Evolutionary conservation across 495 filamentous ascomycete species (phyloP).

Genomic region (Achaetomiella virescens): DNA sequence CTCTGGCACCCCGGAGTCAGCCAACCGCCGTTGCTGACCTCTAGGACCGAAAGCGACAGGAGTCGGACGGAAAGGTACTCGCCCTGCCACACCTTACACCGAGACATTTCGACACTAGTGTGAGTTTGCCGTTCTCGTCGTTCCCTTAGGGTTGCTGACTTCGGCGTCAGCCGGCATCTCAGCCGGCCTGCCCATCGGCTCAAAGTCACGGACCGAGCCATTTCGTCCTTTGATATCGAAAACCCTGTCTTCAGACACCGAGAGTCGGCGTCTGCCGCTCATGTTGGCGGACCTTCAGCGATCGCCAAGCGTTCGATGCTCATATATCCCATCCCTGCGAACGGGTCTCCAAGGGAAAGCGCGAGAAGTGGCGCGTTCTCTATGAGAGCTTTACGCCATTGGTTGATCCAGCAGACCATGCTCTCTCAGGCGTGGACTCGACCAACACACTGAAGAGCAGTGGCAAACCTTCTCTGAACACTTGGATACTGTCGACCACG

Average conservation of each 20-base stretch:
- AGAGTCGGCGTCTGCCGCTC: slow-evolving; percentile 26
- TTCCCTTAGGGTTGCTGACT: slow-evolving; percentile 3
- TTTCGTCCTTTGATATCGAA: slow-evolving; percentile 29
- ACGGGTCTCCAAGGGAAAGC: slow-evolving; percentile 31
- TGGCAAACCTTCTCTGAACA: slow-evolving; percentile 1
- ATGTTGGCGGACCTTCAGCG: slow-evolving; percentile 26
- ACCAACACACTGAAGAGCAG: slow-evolving; percentile 9
- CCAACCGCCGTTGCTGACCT: slow-evolving; percentile 13
- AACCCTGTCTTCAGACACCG: slow-evolving; percentile 22
- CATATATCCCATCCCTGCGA: slow-evolving; percentile 22
- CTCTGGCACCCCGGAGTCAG: neutral
- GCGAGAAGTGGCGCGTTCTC: slow-evolving; percentile 32
- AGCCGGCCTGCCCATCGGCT: slow-evolving; percentile 29
- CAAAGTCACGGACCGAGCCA: slow-evolving; percentile 19
- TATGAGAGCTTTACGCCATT: slow-evolving; percentile 27
- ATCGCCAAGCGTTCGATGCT: slow-evolving; percentile 18
- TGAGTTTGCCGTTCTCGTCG: slow-evolving; percentile 9
- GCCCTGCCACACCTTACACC: slow-evolving; percentile 31
- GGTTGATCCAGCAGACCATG: neutral
- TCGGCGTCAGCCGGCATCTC: slow-evolving; percentile 25
- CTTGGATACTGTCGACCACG: neutral
- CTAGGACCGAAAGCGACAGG: slow-evolving; percentile 20
- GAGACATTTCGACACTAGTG: slow-evolving; percentile 34
- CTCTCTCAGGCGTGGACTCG: neutral
- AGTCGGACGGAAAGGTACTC: slow-evolving; percentile 27